A percentile compares a stretch with the other conserved stretches of the same genome.
These are phyloP conservation scores for Blastomyces emzantsi DNA, from an alignment of 2,329 filamentous ascomycete genomes.

Conservation along the genomic window DNA sequence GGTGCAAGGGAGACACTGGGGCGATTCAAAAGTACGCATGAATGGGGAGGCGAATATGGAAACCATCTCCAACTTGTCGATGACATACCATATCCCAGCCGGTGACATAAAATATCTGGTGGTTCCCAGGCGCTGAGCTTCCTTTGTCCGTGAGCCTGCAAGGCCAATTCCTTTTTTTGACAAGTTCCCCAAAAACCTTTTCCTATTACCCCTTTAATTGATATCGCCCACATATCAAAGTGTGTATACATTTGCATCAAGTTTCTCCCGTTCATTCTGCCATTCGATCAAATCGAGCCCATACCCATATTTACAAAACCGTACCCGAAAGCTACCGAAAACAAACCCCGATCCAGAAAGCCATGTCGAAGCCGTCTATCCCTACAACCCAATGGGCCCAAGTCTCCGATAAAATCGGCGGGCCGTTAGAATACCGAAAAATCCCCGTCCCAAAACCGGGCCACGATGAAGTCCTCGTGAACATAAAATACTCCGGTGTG, in stretches of 20 bases:
- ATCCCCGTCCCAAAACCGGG: constrained; percentile 74
- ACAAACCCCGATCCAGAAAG: background rate
- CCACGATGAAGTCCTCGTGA: constrained; percentile 83
- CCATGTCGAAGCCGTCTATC: constrained; percentile 42
- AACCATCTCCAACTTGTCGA: background rate
- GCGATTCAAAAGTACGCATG: background rate
- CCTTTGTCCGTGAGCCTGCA: background rate
- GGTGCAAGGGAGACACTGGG: background rate
- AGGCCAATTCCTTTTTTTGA: too few species aligned
- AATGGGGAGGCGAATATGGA: background rate
- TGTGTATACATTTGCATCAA: background rate
- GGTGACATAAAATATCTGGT: background rate
- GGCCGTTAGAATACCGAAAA: constrained; percentile 46
- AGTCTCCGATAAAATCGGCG: constrained; percentile 74
- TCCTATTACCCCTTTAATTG: background rate
- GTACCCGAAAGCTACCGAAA: background rate
- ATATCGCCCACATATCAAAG: background rate
- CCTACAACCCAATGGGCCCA: constrained; percentile 86
- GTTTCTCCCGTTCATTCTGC: background rate
- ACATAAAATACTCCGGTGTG: constrained; percentile 82
- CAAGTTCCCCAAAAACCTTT: background rate
- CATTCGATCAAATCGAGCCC: background rate
- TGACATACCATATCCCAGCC: background rate
- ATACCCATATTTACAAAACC: too few species aligned
- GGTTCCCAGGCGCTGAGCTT: background rate